Evolutionary conservation across 177 flowering plant genomes (phyloP).

Genomic region (Vitis hybrid): DNA sequence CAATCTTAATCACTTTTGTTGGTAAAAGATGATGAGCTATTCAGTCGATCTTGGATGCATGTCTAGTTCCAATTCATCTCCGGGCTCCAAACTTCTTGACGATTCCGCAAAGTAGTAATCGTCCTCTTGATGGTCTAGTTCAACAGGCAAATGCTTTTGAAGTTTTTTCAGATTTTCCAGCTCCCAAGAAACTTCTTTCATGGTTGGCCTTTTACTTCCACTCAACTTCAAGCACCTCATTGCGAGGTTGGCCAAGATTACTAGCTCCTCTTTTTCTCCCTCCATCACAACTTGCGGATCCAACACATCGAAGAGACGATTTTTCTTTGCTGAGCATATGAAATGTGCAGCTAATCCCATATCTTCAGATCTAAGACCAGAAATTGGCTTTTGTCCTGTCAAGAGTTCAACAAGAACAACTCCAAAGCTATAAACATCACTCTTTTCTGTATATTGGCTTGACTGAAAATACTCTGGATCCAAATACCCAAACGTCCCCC

Average conservation of each 20-base stretch:
- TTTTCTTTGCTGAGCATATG: neutral
- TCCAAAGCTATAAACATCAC: no score
- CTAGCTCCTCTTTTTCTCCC: neutral
- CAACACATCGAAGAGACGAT: neutral
- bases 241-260: neutral
- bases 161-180: neutral
- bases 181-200: neutral
- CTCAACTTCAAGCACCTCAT: neutral
- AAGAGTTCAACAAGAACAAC: no score
- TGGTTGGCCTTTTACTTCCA: neutral
- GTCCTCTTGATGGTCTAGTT: neutral
- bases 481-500: no score
- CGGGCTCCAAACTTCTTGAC: neutral
- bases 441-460: neutral
- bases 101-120: neutral
- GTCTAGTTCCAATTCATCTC: neutral
- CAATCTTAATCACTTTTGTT: no score
- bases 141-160: neutral
- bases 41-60: neutral
- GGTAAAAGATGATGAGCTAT: neutral
- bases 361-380: neutral
- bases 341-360: neutral
- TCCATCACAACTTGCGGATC: neutral
- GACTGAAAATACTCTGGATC: neutral
- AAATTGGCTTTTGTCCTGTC: neutral